Percentiles rank a stretch among this genome's conserved stretches.
phyloP scores from a whole-genome alignment of 805 yeast species.

The Peterozyma xylosa region DNA sequence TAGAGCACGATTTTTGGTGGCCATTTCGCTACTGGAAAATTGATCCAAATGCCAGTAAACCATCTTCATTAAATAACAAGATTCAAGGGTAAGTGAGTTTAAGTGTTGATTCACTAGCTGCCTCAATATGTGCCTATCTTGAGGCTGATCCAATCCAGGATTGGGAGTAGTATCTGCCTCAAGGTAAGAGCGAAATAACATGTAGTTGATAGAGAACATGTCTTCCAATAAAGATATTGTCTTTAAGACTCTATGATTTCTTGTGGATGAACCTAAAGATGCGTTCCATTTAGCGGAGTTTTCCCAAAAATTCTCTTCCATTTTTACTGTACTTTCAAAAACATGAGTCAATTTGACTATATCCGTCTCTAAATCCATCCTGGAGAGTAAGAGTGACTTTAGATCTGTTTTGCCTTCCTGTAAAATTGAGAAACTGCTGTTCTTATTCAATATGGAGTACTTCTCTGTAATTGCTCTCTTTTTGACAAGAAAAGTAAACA shows the following conservation, averaged over 20 bases:
- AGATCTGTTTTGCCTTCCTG: too few relatives aligned
- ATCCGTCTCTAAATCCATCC: slow-evolving; percentile 1
- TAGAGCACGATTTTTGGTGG: slow-evolving; percentile 1
- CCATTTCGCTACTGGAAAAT: slow-evolving; percentile 2
- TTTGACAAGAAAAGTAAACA: too few relatives aligned
- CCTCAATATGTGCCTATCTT: background rate
- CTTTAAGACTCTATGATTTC: slow-evolving; percentile 1
- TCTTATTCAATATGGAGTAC: too few relatives aligned
- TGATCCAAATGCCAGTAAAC: slow-evolving; percentile 2
- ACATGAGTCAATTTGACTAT: background rate
- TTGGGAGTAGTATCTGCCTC: background rate
- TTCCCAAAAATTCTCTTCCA: slow-evolving; percentile 4
- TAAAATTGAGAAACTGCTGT: too few relatives aligned
- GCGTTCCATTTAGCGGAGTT: background rate
- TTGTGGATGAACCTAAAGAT: background rate
- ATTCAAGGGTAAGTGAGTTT: background rate
- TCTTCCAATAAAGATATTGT: slow-evolving; percentile 6
- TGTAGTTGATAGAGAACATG: slow-evolving; percentile 2
- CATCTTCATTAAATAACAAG: slow-evolving; percentile 1
- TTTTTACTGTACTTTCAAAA: slow-evolving; percentile 1
- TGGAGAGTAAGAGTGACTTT: background rate
- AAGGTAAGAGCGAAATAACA: slow-evolving; percentile 1
- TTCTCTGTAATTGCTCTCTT: too few relatives aligned
- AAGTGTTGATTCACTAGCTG: background rate
- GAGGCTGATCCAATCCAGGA: background rate